Percentiles rank a stretch among this genome's conserved stretches.
These are phyloP conservation scores for Candida methanosorbosa DNA, from an alignment of 805 yeast genomes.

Conservation along the genomic window DNA sequence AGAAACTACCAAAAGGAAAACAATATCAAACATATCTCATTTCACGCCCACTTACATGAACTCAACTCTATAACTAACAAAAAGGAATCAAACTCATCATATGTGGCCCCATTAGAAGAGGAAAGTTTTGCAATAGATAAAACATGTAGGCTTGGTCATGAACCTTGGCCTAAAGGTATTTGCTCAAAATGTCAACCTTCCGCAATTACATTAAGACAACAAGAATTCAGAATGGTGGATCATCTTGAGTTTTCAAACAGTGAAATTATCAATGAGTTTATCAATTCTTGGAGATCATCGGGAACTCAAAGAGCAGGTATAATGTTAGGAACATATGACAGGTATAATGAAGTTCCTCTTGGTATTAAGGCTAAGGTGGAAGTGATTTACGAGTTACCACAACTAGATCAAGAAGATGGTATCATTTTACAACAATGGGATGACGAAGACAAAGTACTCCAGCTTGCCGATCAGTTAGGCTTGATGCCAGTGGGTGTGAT, in stretches of 20 bases:
- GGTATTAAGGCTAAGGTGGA: slow-evolving; percentile 94
- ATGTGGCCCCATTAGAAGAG: slow-evolving; percentile 71
- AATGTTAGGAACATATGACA: slow-evolving; percentile 73
- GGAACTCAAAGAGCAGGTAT: slow-evolving; percentile 85
- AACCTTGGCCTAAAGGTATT: slow-evolving; percentile 91
- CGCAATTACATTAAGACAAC: slow-evolving; percentile 86
- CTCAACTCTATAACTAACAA: slow-evolving; percentile 61
- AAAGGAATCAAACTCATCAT: slow-evolving; percentile 49
- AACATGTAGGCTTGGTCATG: slow-evolving; percentile 72
- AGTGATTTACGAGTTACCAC: slow-evolving; percentile 91
- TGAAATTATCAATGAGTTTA: slow-evolving; percentile 67
- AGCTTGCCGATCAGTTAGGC: slow-evolving; percentile 50
- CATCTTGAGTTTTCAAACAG: slow-evolving; percentile 87
- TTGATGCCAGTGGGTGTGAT: slow-evolving; percentile 70
- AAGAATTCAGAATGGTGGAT: slow-evolving; percentile 90
- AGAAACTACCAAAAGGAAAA: slow-evolving; percentile 62
- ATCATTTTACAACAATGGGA: slow-evolving; percentile 50
- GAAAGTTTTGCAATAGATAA: slow-evolving; percentile 58
- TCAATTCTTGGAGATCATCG: slow-evolving; percentile 84
- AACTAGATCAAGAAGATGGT: slow-evolving; percentile 80
- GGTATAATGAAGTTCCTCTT: slow-evolving; percentile 76
- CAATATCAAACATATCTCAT: slow-evolving; percentile 80
- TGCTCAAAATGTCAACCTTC: slow-evolving; percentile 97
- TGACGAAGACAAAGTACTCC: slow-evolving; percentile 43
- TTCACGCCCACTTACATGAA: slow-evolving; percentile 73